Evolutionary conservation across 2,329 filamentous ascomycete species (phyloP), one percentile per base, ranked within the genome.

Genomic region (Xylaria sp.): DNA sequence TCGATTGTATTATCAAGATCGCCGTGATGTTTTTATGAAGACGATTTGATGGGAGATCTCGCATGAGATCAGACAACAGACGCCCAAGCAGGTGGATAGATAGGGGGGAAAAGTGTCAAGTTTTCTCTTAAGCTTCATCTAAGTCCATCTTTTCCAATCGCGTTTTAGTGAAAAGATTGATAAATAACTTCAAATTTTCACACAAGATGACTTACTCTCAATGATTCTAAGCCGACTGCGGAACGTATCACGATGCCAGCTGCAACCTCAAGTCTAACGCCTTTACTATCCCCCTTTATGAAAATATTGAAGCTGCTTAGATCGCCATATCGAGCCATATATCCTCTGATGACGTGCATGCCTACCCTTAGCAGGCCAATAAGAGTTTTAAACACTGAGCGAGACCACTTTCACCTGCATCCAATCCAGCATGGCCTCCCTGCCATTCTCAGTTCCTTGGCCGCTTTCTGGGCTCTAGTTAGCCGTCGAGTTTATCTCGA

Each of bases 331-430:
- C 28, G 28, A 28, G 28, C 33, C 33, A 10, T 33, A 9, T 33
- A 10, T 33, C 9, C 33, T 33, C 33, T 33, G 10, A 38, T 38
- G 36, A 38, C 36, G 13, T 38, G 36, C 10, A 11, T 11, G 36
- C 1, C 4, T 13, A 3, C 13, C 36, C 36, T 38, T 2, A 4
- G 36, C 13, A 11, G 11, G 10, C 13, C 13, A 11, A 11, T 36
- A 36, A 2, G 10, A 38, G 13, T 4, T 53, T 53, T 33, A 53
- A 9, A 53, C 28, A 53, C 15, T 53, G 15, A 53, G 26, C 17
- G 49, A 53, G 6, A 53, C 49, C 17, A 53, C 49, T 33, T 53
- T 53, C 13, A 53, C 28, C 28, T 53, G 49, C 49, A n/a, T 53
- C 49, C 49, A 53, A 53, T 53, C 49, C 9, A 33, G 4, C 49